Conservation (phyloP, 2,329 filamentous ascomycete genomes). For the Cladosporium phlei region DNA sequence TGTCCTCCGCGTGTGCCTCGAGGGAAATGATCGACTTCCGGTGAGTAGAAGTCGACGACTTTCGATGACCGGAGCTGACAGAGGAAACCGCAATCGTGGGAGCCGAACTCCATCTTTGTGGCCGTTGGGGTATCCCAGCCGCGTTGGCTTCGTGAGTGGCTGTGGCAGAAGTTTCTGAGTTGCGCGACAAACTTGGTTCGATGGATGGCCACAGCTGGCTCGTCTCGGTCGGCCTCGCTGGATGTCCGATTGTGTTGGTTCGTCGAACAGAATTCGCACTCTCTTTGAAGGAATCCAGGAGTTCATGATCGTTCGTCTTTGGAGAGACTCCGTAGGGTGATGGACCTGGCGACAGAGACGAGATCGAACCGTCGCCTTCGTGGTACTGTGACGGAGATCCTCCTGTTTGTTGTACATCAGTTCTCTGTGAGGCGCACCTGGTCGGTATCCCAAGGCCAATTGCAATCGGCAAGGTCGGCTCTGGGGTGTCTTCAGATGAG, state of each 20-base stretch:
- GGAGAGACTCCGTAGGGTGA: not conserved
- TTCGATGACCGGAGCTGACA: not conserved
- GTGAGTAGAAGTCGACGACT: not conserved
- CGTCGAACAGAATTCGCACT: too few species aligned
- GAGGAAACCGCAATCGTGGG: not conserved
- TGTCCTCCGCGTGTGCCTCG: not conserved
- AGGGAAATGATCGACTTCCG: not conserved
- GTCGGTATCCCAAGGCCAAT: too few species aligned
- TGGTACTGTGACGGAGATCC: not conserved
- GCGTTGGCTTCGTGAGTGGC: too few species aligned
- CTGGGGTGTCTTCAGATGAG: too few species aligned
- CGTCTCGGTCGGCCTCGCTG: too few species aligned
- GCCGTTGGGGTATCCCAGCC: not conserved
- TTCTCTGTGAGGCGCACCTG: too few species aligned
- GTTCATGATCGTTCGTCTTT: not conserved
- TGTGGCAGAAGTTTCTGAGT: too few species aligned
- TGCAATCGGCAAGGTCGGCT: not conserved
- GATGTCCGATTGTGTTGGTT: too few species aligned
- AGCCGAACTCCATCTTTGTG: not conserved
- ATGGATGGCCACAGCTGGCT: too few species aligned
- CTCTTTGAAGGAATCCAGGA: not conserved
- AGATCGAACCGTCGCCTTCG: not conserved
- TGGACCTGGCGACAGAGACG: not conserved
- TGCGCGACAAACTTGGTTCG: too few species aligned
- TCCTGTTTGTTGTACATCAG: too few species aligned